These are phyloP conservation scores for Endoconidiophora laricicola DNA, from an alignment of 2,329 filamentous ascomycete species.

Conservation along the genomic window DNA sequence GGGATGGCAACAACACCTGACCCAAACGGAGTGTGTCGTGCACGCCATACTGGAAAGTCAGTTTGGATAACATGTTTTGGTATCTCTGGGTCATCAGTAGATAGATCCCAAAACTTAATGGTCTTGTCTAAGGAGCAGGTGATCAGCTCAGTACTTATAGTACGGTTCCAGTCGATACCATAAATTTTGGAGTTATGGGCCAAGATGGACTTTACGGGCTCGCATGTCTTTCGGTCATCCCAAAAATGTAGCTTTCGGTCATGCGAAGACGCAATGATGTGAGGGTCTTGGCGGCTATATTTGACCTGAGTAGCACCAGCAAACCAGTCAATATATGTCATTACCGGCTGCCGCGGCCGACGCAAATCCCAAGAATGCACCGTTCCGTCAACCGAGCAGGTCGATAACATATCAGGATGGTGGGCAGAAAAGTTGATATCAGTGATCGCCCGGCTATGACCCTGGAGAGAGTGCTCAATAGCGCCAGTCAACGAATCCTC, in stretches of 20 bases:
- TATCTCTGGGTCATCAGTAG: conserved; percentile 31
- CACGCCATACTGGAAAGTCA: conserved; percentile 77
- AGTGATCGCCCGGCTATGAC: conserved; percentile 72
- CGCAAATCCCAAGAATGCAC: conserved; percentile 87
- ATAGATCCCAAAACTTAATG: conserved; percentile 86
- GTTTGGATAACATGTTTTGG: conserved; percentile 67
- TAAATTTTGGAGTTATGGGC: conserved; percentile 91
- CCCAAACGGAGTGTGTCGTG: conserved; percentile 80
- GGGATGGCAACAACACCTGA: conserved; percentile 79
- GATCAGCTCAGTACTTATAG: conserved; percentile 51
- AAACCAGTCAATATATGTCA: conserved; percentile 84
- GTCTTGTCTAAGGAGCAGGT: conserved; percentile 86
- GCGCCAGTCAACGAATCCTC: conserved; percentile 53
- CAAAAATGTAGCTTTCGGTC: conserved; percentile 77
- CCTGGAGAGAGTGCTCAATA: conserved; percentile 77
- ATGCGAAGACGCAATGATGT: conserved; percentile 79
- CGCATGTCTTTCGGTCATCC: conserved; percentile 67
- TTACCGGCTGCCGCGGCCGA: conserved; percentile 51
- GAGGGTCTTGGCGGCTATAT: conserved; percentile 75
- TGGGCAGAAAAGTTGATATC: conserved; percentile 94
- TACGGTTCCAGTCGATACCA: conserved; percentile 85
- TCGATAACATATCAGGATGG: conserved; percentile 75
- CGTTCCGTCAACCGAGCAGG: conserved; percentile 83
- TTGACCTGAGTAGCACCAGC: conserved; percentile 91
- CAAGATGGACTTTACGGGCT: conserved; percentile 66